A percentile compares a stretch with the other conserved stretches of the same genome.
phyloP scores from a whole-genome alignment of 1,284 basidiomycete species.

The Neolentinus lepideus region DNA sequence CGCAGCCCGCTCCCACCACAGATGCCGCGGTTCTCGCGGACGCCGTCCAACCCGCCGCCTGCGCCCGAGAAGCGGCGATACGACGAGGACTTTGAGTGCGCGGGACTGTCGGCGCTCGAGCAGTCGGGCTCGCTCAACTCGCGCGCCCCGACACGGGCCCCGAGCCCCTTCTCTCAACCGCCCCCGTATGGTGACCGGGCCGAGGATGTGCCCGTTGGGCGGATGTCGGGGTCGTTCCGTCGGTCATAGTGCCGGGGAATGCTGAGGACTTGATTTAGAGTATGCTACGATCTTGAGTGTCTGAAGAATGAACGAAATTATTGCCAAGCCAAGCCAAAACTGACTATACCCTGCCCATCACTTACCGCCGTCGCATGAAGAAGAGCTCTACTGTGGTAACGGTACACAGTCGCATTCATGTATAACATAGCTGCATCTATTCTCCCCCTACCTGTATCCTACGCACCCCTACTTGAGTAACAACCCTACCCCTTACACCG shows the following conservation, averaged over 20 bases:
- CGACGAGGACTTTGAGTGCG: conserved; percentile 16
- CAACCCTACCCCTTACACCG: neutral
- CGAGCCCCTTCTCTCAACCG: conserved; percentile 19
- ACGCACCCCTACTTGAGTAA: neutral
- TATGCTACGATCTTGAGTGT: neutral
- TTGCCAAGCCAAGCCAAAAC: too few relatives aligned
- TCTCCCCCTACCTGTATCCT: neutral
- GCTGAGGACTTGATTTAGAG: neutral
- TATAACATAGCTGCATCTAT: neutral
- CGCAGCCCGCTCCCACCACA: conserved; percentile 17
- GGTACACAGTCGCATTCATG: neutral
- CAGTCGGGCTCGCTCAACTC: neutral
- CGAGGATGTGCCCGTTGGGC: conserved; percentile 20
- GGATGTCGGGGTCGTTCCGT: neutral
- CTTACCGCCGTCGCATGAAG: neutral
- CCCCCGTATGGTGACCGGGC: conserved; percentile 51
- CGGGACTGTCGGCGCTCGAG: conserved; percentile 6
- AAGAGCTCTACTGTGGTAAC: neutral
- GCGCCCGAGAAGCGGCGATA: conserved; percentile 30
- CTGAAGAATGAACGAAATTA: too few relatives aligned
- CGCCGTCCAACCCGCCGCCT: conserved; percentile 12
- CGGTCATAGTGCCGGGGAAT: neutral
- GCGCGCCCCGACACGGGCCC: neutral
- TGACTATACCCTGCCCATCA: neutral
- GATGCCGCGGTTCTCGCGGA: conserved; percentile 7